Percentiles rank a stretch among this genome's conserved stretches.
phyloP scores from a whole-genome alignment of 768 basidiomycete genomes.

The Suillus plorans region DNA sequence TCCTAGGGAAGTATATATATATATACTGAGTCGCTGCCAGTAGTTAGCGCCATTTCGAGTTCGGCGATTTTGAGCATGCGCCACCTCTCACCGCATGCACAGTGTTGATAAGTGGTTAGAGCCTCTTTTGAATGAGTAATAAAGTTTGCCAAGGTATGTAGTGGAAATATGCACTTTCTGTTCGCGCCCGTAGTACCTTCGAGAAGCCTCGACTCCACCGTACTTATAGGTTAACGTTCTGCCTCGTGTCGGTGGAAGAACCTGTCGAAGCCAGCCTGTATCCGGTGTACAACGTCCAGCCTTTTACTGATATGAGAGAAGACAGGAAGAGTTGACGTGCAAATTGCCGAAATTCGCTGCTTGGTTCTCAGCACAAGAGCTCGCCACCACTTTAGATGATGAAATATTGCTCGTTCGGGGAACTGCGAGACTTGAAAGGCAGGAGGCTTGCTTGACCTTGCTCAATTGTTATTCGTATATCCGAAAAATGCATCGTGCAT shows the following conservation, averaged over 20 bases:
- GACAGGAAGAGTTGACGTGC: not conserved
- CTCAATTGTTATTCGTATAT: not conserved
- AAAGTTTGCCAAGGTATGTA: not conserved
- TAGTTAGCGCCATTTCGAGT: not conserved
- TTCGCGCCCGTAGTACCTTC: conserved; percentile 5
- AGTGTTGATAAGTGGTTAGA: not conserved
- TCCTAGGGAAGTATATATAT: not conserved
- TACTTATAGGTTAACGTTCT: not conserved
- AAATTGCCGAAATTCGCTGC: conserved; percentile 2
- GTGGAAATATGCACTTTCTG: not conserved
- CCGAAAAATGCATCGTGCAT: not conserved
- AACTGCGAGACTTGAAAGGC: not conserved
- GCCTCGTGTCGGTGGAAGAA: conserved; percentile 2
- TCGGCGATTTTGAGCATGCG: not conserved
- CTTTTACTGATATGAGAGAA: not conserved
- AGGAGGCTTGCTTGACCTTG: not conserved
- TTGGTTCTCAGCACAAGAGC: not conserved
- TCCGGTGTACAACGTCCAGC: not conserved
- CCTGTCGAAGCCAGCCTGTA: not conserved
- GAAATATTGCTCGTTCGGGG: not conserved
- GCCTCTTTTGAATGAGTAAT: not conserved
- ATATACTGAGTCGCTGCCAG: not conserved
- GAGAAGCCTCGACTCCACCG: not conserved
- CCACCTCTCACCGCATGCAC: not conserved
- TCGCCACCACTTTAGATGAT: not conserved